phyloP scores from a whole-genome alignment of 148 eudicot species.

The Rhododendron mucronatum region DNA sequence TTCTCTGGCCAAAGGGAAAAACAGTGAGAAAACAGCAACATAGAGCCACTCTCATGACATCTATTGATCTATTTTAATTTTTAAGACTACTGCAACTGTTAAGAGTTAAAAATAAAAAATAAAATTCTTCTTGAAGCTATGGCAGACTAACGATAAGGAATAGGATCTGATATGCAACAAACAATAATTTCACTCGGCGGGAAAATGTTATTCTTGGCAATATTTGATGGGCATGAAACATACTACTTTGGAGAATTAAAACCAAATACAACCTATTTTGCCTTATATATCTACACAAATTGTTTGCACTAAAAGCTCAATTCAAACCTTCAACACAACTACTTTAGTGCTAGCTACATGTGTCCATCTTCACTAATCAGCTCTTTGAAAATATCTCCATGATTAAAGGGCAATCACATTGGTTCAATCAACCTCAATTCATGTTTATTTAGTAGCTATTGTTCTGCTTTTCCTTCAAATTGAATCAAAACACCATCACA shows the following conservation, averaged over 20 bases:
- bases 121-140: background rate
- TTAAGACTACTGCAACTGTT: background rate
- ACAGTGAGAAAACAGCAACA: background rate
- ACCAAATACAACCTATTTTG: no score
- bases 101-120: background rate
- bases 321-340: background rate
- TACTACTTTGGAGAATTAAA: background rate
- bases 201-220: background rate
- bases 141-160: background rate
- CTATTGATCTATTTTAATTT: background rate
- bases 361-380: background rate
- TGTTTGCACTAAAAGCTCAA: background rate
- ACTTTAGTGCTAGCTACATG: background rate
- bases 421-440: background rate
- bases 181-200: background rate
- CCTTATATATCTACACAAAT: background rate
- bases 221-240: background rate
- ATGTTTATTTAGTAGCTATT: background rate
- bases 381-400: background rate
- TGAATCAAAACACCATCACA: background rate
- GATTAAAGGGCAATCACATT: background rate
- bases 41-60: background rate
- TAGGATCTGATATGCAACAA: background rate
- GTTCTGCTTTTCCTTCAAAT: background rate
- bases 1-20: slow-evolving; percentile 54